Percentiles rank a stretch among this genome's conserved stretches.
These are phyloP conservation scores for Sarcocystis neurona DNA, from an alignment of 169 alveolate genomes.

Conservation along the genomic window DNA sequence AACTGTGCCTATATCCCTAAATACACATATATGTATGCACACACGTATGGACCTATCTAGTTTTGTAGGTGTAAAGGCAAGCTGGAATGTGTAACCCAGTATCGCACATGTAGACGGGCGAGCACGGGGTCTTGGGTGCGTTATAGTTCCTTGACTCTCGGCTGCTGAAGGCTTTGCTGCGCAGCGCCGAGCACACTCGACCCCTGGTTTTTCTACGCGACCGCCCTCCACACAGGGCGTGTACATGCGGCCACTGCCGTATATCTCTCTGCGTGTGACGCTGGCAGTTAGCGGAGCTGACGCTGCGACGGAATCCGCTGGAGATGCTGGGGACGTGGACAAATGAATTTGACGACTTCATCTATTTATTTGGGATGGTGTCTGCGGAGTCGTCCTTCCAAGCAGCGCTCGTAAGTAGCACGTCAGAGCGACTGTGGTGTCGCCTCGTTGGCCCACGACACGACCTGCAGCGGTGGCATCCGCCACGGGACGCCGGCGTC, in stretches of 20 bases:
- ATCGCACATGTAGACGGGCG: no score
- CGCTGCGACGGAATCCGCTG: slow-evolving; percentile 66
- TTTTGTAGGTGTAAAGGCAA: neutral
- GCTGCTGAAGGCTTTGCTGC: no score
- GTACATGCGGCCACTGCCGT: no score
- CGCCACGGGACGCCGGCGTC: neutral
- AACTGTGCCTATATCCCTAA: neutral
- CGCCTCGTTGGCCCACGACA: slow-evolving; percentile 68
- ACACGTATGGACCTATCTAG: neutral
- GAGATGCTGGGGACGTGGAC: slow-evolving; percentile 70
- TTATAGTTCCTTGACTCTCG: no score
- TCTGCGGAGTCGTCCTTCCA: slow-evolving; percentile 52
- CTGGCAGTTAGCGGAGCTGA: slow-evolving; percentile 53
- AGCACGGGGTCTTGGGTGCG: no score
- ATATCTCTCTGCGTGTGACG: neutral
- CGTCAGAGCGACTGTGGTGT: slow-evolving; percentile 70
- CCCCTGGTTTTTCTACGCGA: no score
- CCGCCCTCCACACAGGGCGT: no score
- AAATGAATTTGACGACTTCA: slow-evolving; percentile 65
- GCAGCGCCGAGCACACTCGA: no score
- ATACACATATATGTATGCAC: neutral
- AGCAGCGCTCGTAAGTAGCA: slow-evolving; percentile 65
- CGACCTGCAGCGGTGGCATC: slow-evolving; percentile 57
- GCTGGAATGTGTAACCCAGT: neutral
- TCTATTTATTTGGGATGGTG: slow-evolving; percentile 52